Percentiles rank a stretch among this genome's conserved stretches.
These are phyloP conservation scores for Chondrostereum purpureum DNA, from an alignment of 1,284 basidiomycete species.

Conservation along the genomic window DNA sequence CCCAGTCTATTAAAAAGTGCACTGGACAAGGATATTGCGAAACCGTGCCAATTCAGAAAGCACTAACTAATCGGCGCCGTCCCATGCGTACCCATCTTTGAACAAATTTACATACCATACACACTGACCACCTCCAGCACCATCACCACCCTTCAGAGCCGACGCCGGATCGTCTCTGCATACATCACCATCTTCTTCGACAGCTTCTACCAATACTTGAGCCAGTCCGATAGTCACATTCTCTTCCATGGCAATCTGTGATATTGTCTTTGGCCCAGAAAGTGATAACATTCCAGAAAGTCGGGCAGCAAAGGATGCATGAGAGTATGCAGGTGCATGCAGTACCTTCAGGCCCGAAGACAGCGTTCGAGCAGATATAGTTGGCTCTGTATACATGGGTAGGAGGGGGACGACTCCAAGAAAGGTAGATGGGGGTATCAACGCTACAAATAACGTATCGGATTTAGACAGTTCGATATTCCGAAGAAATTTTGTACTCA, in stretches of 20 bases:
- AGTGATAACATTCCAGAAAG: constrained; percentile 49
- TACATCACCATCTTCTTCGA: constrained; percentile 61
- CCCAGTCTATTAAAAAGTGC: no score
- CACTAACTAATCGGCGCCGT: constrained; percentile 43
- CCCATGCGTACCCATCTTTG: constrained; percentile 52
- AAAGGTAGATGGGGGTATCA: constrained; percentile 85
- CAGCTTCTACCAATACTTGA: constrained; percentile 65
- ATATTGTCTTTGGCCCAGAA: constrained; percentile 42
- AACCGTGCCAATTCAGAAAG: no score
- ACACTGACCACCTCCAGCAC: constrained; percentile 44
- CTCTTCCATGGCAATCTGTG: constrained; percentile 66
- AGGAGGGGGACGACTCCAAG: constrained; percentile 69
- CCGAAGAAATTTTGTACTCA: constrained; percentile 46
- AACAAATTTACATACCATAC: constrained; percentile 70
- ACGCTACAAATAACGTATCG: constrained; percentile 39
- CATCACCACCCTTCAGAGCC: constrained; percentile 32
- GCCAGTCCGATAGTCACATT: constrained; percentile 65
- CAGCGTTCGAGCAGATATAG: constrained; percentile 66
- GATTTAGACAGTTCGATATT: no score
- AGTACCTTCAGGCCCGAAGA: constrained; percentile 72
- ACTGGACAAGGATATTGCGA: no score
- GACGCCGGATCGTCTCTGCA: constrained; percentile 65
- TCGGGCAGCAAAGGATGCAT: constrained; percentile 58
- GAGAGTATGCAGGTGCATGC: constrained; percentile 74
- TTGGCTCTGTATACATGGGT: constrained; percentile 59